Percentiles rank a stretch among this genome's conserved stretches.
phyloP scores from a whole-genome alignment of 2,329 filamentous ascomycete genomes.

The Penicillium fuscoglaucum region DNA sequence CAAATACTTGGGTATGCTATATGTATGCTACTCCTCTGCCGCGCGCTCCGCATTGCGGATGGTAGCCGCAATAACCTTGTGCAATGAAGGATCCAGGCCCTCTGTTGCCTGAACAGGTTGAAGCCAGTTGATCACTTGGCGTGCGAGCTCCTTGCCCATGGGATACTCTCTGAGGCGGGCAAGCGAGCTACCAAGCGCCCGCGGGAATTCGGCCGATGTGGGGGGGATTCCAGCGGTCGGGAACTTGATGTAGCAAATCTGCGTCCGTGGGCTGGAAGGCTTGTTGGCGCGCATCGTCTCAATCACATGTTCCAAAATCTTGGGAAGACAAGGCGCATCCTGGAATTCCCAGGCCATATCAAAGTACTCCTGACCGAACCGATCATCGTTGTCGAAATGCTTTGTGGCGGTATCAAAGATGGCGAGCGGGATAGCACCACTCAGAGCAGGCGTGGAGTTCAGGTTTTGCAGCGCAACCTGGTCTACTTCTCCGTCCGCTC shows the following conservation, averaged over 20 bases:
- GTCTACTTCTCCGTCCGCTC: conserved; percentile 56
- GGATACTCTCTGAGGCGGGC: conserved; percentile 58
- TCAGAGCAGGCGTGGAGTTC: conserved; percentile 73
- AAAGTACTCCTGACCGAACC: conserved; percentile 75
- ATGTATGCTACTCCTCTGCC: conserved; percentile 24
- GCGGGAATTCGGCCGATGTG: conserved; percentile 69
- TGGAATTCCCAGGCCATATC: conserved; percentile 72
- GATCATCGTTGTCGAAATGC: conserved; percentile 67
- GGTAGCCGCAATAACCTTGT: conserved; percentile 51
- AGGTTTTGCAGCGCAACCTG: conserved; percentile 62
- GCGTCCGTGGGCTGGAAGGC: conserved; percentile 62
- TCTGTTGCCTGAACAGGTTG: conserved; percentile 47
- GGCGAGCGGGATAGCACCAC: conserved; percentile 88
- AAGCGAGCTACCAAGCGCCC: conserved; percentile 66
- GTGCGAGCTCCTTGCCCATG: conserved; percentile 44
- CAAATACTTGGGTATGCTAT: conserved; percentile 11
- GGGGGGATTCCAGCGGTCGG: conserved; percentile 66
- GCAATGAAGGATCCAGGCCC: conserved; percentile 55
- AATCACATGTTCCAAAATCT: conserved; percentile 73
- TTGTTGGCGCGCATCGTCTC: conserved; percentile 59
- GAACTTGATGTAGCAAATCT: conserved; percentile 69
- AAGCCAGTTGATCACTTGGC: conserved; percentile 52
- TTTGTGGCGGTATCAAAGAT: conserved; percentile 86
- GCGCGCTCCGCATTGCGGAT: conserved; percentile 37
- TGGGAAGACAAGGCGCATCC: conserved; percentile 62